phyloP scores from a whole-genome alignment of 441 rosid genomes.

The Erodium texanum region DNA sequence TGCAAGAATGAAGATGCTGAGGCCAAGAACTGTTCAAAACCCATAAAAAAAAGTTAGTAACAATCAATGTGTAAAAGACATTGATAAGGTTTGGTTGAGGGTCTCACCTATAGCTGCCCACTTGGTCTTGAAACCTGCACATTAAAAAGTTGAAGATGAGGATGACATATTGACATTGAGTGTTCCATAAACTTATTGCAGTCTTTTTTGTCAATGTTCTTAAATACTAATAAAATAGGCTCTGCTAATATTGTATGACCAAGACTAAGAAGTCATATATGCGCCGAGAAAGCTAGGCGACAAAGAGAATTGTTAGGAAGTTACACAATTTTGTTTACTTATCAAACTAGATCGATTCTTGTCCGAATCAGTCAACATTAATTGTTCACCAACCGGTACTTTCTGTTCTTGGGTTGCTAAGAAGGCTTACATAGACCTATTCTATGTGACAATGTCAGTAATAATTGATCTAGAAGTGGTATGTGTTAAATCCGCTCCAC shows the following conservation, averaged over 20 bases:
- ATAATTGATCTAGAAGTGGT: too few species aligned
- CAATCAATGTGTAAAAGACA: not conserved
- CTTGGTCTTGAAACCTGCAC: conserved; percentile 4
- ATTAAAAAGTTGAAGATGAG: not conserved
- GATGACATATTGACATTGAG: not conserved
- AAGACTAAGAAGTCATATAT: not conserved
- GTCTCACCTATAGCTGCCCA: conserved; percentile 7
- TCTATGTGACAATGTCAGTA: too few species aligned
- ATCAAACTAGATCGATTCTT: not conserved
- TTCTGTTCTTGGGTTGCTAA: not conserved
- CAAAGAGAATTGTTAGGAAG: not conserved
- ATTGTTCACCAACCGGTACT: not conserved
- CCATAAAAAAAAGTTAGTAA: not conserved
- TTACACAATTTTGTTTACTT: not conserved
- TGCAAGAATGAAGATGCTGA: conserved; percentile 12
- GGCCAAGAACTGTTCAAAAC: conserved; percentile 10
- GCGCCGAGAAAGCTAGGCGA: not conserved
- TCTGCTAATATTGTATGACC: not conserved
- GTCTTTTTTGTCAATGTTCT: too few species aligned
- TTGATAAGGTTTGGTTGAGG: not conserved
- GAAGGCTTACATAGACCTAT: too few species aligned
- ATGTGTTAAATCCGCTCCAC: too few species aligned
- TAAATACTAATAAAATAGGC: not conserved
- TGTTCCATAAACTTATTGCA: not conserved
- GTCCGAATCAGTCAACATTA: not conserved